Percentiles rank a stretch among this genome's conserved stretches.
phyloP scores from a whole-genome alignment of 2,329 filamentous ascomycete species.

The Pyricularia pennisetigena region DNA sequence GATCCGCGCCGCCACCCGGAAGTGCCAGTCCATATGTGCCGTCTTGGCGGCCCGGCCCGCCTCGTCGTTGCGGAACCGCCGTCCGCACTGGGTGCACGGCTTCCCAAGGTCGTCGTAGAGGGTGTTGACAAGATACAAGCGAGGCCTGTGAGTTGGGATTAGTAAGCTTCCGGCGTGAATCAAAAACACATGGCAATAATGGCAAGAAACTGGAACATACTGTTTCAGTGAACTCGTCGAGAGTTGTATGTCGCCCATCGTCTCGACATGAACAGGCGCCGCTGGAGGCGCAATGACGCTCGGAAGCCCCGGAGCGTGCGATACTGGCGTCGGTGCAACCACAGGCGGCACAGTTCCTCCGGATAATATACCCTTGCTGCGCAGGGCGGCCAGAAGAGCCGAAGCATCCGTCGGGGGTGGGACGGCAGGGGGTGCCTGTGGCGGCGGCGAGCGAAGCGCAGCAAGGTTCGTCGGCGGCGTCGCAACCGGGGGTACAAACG shows the following conservation, averaged over 20 bases:
- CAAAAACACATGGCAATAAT: not conserved
- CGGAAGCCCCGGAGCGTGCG: constrained; percentile 19
- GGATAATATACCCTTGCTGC: constrained; percentile 57
- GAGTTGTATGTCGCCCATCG: constrained; percentile 42
- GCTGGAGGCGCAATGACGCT: constrained; percentile 14
- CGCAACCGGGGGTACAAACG: constrained; percentile 29
- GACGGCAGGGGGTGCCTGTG: constrained; percentile 17
- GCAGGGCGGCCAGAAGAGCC: constrained; percentile 56
- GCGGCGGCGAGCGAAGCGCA: constrained; percentile 14
- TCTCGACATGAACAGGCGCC: constrained; percentile 14
- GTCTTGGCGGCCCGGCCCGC: constrained; percentile 80
- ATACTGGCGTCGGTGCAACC: constrained; percentile 6
- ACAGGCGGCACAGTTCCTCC: constrained; percentile 26
- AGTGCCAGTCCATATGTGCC: constrained; percentile 96
- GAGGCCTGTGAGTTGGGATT: not conserved
- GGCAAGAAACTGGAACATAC: constrained; percentile 33
- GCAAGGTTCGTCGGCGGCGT: constrained; percentile 17
- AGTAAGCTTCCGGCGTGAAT: constrained; percentile 25
- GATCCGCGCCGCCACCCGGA: constrained; percentile 83
- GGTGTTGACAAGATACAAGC: constrained; percentile 35
- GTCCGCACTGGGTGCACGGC: constrained; percentile 84
- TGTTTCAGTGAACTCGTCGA: constrained; percentile 63
- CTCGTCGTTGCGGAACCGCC: constrained; percentile 69
- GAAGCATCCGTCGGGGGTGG: constrained; percentile 35
- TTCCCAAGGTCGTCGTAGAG: constrained; percentile 78